Evolutionary conservation across 768 basidiomycete genomes (phyloP).

Genomic region (Coprinellus aureogranulatus): DNA sequence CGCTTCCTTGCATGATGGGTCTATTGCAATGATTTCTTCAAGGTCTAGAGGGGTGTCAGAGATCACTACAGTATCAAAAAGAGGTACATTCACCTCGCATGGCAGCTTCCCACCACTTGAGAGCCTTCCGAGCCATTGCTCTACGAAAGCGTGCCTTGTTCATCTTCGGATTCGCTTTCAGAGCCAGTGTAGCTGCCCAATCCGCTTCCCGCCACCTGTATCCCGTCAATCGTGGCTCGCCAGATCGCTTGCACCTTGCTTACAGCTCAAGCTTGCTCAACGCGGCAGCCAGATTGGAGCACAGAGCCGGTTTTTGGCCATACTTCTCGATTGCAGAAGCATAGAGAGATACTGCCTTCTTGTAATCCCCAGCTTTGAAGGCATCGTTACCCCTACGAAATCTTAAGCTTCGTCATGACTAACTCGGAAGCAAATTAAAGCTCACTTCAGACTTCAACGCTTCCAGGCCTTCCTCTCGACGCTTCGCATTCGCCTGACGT

Average conservation of each 20-base stretch:
- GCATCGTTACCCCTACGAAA: constrained; percentile 29
- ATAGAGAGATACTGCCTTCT: constrained; percentile 27
- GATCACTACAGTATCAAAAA: neutral
- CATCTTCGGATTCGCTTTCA: constrained; percentile 31
- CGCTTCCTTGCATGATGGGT: constrained; percentile 26
- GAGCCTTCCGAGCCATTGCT: constrained; percentile 34
- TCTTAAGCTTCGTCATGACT: neutral
- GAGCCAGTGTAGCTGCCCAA: constrained; percentile 30
- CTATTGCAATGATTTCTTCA: constrained; percentile 31
- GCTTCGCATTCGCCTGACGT: neutral
- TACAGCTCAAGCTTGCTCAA: constrained; percentile 34
- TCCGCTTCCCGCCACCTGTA: constrained; percentile 33
- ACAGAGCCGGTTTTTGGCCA: constrained; percentile 30
- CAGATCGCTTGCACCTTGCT: constrained; percentile 5
- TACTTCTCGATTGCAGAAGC: constrained; percentile 23
- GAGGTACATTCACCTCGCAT: constrained; percentile 22
- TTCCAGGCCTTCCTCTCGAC: neutral
- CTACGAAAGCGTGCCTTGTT: constrained; percentile 39
- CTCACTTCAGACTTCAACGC: neutral
- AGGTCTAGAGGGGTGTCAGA: constrained; percentile 24
- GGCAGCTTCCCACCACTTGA: constrained; percentile 22
- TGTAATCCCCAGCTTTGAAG: constrained; percentile 30
- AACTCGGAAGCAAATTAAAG: neutral
- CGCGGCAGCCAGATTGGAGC: constrained; percentile 35
- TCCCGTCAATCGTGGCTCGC: neutral